phyloP scores from a whole-genome alignment of 2,329 filamentous ascomycete genomes.

The Colletotrichum aenigma region DNA sequence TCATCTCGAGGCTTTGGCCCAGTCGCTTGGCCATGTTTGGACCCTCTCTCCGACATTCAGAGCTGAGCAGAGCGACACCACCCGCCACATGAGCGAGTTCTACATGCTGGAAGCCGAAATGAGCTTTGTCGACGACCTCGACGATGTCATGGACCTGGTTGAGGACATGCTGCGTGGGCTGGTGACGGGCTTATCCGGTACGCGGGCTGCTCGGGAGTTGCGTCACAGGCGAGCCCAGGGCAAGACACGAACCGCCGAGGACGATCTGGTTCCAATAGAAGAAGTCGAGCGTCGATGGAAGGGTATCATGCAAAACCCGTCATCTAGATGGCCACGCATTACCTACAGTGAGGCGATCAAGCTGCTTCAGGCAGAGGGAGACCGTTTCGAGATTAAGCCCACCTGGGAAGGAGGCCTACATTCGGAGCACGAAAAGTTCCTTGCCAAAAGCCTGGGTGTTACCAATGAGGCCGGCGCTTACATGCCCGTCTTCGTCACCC shows the following conservation, averaged over 20 bases:
- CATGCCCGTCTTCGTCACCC: conserved; percentile 85
- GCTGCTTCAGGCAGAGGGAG: conserved; percentile 64
- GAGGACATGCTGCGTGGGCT: conserved; percentile 75
- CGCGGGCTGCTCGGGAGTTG: conserved; percentile 51
- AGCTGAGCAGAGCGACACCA: conserved; percentile 91
- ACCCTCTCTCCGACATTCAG: conserved; percentile 92
- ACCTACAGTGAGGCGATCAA: conserved; percentile 82
- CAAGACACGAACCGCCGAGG: conserved; percentile 25
- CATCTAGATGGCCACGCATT: conserved; percentile 73
- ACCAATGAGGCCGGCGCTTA: conserved; percentile 46
- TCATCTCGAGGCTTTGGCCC: conserved; percentile 89
- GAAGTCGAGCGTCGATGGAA: conserved; percentile 74
- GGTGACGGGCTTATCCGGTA: conserved; percentile 40
- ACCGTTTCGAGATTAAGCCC: conserved; percentile 71
- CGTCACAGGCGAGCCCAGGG: conserved; percentile 23
- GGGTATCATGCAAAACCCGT: conserved; percentile 56
- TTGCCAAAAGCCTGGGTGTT: conserved; percentile 70
- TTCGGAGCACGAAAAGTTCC: conserved; percentile 89
- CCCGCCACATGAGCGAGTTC: conserved; percentile 93
- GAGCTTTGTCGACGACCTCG: conserved; percentile 74
- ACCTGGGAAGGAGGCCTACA: conserved; percentile 78
- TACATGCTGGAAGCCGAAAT: conserved; percentile 98
- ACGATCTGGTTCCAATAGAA: conserved; percentile 47
- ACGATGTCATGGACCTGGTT: conserved; percentile 76
- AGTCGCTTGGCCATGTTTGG: conserved; percentile 91